phyloP scores from a whole-genome alignment of 768 basidiomycete genomes.

The Serendipita sp. region DNA sequence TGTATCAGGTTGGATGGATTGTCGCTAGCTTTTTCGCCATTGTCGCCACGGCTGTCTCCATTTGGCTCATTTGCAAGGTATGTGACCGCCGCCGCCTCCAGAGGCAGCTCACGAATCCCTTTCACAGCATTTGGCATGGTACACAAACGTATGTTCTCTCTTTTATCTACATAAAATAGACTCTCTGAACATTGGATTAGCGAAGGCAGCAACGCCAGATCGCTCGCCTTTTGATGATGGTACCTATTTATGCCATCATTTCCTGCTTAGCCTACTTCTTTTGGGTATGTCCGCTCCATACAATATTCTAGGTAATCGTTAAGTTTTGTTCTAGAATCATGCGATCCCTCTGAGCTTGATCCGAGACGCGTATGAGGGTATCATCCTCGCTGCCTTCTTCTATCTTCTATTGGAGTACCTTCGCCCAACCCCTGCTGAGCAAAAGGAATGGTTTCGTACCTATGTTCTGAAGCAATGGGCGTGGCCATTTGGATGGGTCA shows the following conservation, averaged over 20 bases:
- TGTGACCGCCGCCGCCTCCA: not conserved
- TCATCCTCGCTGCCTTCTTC: constrained; percentile 62
- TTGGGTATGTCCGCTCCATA: constrained; percentile 30
- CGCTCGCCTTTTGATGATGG: constrained; percentile 61
- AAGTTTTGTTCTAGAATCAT: constrained; percentile 31
- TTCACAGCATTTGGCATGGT: constrained; percentile 44
- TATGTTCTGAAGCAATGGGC: constrained; percentile 43
- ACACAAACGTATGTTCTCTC: constrained; percentile 27
- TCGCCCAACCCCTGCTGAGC: constrained; percentile 43
- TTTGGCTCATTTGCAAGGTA: constrained; percentile 51
- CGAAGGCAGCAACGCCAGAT: constrained; percentile 60
- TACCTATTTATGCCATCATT: constrained; percentile 55
- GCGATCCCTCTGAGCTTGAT: constrained; percentile 52
- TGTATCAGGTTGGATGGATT: constrained; percentile 48
- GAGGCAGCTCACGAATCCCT: not conserved
- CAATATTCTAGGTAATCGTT: not conserved
- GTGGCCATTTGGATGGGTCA: constrained; percentile 47
- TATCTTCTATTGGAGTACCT: constrained; percentile 59
- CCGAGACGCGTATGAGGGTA: constrained; percentile 61
- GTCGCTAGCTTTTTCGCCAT: constrained; percentile 42
- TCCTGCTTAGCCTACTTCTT: constrained; percentile 54
- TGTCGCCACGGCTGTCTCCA: constrained; percentile 38
- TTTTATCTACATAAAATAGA: constrained; percentile 22
- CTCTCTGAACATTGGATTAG: constrained; percentile 19
- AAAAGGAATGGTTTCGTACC: constrained; percentile 42